Evolutionary conservation across 176 grass and related monocot genomes (phyloP), one percentile per base, ranked within the genome.

Genomic region (Secale cereale): DNA sequence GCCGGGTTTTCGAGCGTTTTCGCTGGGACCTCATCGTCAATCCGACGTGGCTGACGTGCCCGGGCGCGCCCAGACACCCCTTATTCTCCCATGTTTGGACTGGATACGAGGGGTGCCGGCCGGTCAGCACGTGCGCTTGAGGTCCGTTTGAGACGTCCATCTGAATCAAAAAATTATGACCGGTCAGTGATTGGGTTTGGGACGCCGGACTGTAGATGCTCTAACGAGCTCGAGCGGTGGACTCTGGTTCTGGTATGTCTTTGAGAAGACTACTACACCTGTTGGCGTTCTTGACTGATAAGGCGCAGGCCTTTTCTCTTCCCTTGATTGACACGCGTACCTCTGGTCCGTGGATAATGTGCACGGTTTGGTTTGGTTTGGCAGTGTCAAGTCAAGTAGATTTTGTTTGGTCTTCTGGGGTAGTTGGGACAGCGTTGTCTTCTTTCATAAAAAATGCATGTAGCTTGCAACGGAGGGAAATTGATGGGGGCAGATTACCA

Each of bases 401-500:
- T 15, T 22, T 23, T 3, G 76, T 33, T 22, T 23, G 4, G 65
- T 6, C 13, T n/a, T 26, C 26, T 67, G 7, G n/a, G n/a, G n/a
- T 59, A 17, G 76, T 74, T 84, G 33, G 79, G 68, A 5, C 1
- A 57, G 27, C 33, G 2, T 56, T 74, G 59, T 89, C 59, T 39
- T 84, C 59, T 40, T 20, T 39, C 46, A 1, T 8, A 28, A 16
- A 10, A 4, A n/a, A 15, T 27, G 63, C 33, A 45, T 46, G 80
- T 77, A 71, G 26, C 80, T 64, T 88, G 74, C 28, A 33, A n/a
- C 7, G 20, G 37, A 78, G 64, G 80, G 59, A 29, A 39, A 7
- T 17, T 64, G 86, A 83, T 28, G 66, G 64, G 31, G 3, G 80
- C 64, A 10, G 52, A n/a, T 33, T 59, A 87, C 61, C 71, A 77